Conservation (phyloP, 106 monocot genomes). For the Allium fistulosum region DNA sequence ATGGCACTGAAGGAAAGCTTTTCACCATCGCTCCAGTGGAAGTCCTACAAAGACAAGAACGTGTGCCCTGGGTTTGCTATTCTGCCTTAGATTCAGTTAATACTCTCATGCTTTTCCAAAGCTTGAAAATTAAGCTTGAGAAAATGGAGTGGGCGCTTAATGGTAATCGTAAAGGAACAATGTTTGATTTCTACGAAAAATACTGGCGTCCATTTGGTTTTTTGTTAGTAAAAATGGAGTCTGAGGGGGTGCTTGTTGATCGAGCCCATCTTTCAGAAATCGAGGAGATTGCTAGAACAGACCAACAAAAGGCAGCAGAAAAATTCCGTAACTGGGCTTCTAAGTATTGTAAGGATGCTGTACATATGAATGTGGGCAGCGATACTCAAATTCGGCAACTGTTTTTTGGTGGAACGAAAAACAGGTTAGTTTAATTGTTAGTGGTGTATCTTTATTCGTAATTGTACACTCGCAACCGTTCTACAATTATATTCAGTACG, state of each 20-base stretch:
- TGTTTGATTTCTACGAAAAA: conserved; percentile 92
- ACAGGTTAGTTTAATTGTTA: conserved; percentile 25
- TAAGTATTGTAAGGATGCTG: conserved; percentile 76
- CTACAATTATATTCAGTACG: background rate
- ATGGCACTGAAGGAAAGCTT: conserved; percentile 78
- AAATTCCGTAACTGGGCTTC: conserved; percentile 87
- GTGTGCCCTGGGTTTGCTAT: conserved; percentile 82
- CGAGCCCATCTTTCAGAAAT: conserved; percentile 66
- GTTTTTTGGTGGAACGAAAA: conserved; percentile 82
- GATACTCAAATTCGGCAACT: conserved; percentile 89
- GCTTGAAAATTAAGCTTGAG: conserved; percentile 63
- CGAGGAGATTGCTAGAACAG: conserved; percentile 69
- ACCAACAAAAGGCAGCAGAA: conserved; percentile 61
- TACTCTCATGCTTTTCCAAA: conserved; percentile 58
- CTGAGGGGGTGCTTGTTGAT: conserved; percentile 89
- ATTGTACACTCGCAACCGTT: background rate
- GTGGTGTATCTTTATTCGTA: background rate
- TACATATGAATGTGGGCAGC: conserved; percentile 96
- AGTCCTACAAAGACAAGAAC: conserved; percentile 77
- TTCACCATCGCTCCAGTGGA: conserved; percentile 66
- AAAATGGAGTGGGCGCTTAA: conserved; percentile 44
- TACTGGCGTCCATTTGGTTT: conserved; percentile 93
- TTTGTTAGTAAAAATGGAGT: conserved; percentile 84
- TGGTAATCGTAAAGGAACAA: conserved; percentile 36
- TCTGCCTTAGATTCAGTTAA: conserved; percentile 88